Percentiles rank a stretch among this genome's conserved stretches.
These are phyloP conservation scores for Grammothele lineata DNA, from an alignment of 768 basidiomycete genomes.

Conservation along the genomic window DNA sequence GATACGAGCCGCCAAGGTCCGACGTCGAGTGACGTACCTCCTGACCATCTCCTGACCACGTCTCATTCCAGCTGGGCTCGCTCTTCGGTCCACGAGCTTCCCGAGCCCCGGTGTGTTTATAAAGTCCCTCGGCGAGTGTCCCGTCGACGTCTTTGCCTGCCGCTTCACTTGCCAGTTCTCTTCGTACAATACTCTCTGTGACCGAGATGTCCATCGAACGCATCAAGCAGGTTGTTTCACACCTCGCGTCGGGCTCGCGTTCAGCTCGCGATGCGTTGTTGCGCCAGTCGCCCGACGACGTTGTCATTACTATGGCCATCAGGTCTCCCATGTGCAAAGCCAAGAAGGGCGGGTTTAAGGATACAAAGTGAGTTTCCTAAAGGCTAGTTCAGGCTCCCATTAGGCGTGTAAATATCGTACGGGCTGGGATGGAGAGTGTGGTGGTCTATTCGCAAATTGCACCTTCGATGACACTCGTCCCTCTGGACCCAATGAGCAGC, in stretches of 20 bases:
- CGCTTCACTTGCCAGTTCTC: neutral
- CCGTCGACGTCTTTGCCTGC: neutral
- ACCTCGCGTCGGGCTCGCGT: conserved; percentile 39
- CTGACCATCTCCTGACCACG: no score
- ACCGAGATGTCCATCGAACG: conserved; percentile 43
- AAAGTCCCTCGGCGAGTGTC: neutral
- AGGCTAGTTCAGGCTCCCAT: neutral
- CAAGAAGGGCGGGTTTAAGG: conserved; percentile 71
- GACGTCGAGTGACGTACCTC: neutral
- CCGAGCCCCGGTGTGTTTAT: no score
- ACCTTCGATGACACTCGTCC: no score
- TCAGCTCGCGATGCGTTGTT: conserved; percentile 49
- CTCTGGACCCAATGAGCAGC: neutral
- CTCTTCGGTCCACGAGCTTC: no score
- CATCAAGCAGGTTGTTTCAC: conserved; percentile 61
- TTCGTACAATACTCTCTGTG: neutral
- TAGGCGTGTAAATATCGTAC: neutral
- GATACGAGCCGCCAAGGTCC: no score
- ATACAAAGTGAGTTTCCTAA: conserved; percentile 47
- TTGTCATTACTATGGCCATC: conserved; percentile 79
- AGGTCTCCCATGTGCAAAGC: conserved; percentile 75
- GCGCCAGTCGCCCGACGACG: conserved; percentile 64
- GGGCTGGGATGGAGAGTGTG: no score
- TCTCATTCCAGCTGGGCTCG: no score
- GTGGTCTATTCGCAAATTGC: no score